Percentiles rank a stretch among this genome's conserved stretches.
phyloP scores from a whole-genome alignment of 352 stramenopile genomes.

The Pythium sp. region DNA sequence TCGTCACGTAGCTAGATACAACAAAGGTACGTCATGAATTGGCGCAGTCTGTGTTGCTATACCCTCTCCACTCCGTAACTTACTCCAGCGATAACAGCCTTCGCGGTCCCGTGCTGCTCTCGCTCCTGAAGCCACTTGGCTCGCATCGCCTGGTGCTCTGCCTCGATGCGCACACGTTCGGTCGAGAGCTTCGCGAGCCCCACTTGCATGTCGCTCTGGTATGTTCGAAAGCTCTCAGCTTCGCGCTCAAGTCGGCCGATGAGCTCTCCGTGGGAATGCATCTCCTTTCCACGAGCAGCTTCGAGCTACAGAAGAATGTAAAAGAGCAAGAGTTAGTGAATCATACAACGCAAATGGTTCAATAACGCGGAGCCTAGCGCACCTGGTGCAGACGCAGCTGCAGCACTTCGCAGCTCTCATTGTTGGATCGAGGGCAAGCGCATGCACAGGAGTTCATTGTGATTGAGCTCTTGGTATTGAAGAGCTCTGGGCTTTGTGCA shows the following conservation, averaged over 20 bases:
- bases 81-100: not conserved
- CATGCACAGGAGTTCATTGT: constrained; percentile 1
- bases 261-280: constrained; percentile 42
- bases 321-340: not conserved
- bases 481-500: no score
- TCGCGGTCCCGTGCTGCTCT: constrained; percentile 9
- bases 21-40: not conserved
- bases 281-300: constrained; percentile 40
- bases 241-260: constrained; percentile 35
- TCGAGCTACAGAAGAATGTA: constrained; percentile 29
- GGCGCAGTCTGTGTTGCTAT: not conserved
- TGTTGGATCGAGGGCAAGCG: not conserved
- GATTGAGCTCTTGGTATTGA: not conserved
- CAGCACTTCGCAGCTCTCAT: constrained; percentile 23
- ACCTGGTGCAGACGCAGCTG: constrained; percentile 45
- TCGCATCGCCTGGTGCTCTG: constrained; percentile 20
- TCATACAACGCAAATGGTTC: no score
- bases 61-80: no score
- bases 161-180: constrained; percentile 45
- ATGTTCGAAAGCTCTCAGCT: constrained; percentile 19
- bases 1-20: constrained; percentile 12
- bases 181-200: constrained; percentile 38
- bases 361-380: no score
- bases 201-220: constrained; percentile 37
- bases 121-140: constrained; percentile 17